Base-by-base conservation (phyloP, 1,284 basidiomycete species). In the Rugosomyces carneus region DNA sequence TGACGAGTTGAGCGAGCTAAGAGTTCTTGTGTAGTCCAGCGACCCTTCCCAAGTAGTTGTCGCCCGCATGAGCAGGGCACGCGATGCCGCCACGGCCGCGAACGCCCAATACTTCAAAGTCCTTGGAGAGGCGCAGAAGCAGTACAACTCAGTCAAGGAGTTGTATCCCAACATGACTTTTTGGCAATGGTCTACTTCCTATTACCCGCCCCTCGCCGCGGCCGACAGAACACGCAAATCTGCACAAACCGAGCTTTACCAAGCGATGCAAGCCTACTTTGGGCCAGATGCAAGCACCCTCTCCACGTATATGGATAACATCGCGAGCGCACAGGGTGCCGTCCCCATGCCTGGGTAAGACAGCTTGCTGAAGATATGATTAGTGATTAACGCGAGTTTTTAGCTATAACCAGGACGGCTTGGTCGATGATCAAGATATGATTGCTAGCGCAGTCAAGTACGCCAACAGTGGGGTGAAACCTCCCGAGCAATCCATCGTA, bases 331-430 rank as follows among this genome's bases (percentile, higher is more conserved):
- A 18, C 40, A 20, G 23, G 40, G 29, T n/a, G 9, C 15, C 27
- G 20, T 18, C 20, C 10, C 26, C 16, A 2, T 42, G 1, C 40
- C 40, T 13, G 31, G 40, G 40, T 42, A 19, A 42, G 40, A 20
- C 8, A n/a, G 19, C 40, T 9, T 32, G 18, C 7, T 15, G 5
- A 42, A 3, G n/a, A 5, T 34, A 9, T n/a, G 20, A 27, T 16
- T 36, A 4, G 19, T 42, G 34, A 15, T 21, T 7, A 38, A 21
- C 18, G 16, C 32, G 19, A 16, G 41, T 34, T 18, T n/a, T 35
- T 20, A 42, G 41, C 29, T 42, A 42, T 42, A 42, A 42, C 41
- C n/a, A 20, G 21, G 31, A 34, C 24, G 31, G 18, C 41, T 42
- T 42, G 40, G 27, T 42, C 7, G 31, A 42, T 20, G 40, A 42